Percentiles rank a stretch among this genome's conserved stretches.
These are phyloP conservation scores for Annulohypoxylon nitens DNA, from an alignment of 495 filamentous ascomycete species.

Conservation along the genomic window DNA sequence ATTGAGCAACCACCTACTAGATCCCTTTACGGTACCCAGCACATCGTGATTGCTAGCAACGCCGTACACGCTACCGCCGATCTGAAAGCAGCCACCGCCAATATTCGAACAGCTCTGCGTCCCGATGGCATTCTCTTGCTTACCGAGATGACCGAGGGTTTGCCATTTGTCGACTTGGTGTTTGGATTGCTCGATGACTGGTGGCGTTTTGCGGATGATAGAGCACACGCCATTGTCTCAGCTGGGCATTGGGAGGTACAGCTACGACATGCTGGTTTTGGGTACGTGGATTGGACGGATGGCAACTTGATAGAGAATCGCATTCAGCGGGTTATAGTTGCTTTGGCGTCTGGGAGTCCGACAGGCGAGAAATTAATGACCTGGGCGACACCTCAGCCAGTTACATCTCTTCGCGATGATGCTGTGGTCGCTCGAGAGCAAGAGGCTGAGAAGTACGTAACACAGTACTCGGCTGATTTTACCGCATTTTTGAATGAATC, in stretches of 20 bases:
- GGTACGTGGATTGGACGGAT: slow-evolving; percentile 62
- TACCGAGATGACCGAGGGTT: slow-evolving; percentile 58
- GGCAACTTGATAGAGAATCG: slow-evolving; percentile 56
- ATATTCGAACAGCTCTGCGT: slow-evolving; percentile 54
- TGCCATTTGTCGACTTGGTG: slow-evolving; percentile 60
- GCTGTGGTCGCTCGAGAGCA: background rate
- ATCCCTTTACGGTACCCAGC: slow-evolving; percentile 50
- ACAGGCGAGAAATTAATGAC: background rate
- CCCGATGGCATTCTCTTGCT: slow-evolving; percentile 60
- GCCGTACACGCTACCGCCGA: slow-evolving; percentile 62
- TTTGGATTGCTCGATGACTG: slow-evolving; percentile 66
- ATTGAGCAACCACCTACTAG: slow-evolving; percentile 51
- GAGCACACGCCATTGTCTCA: slow-evolving; percentile 56
- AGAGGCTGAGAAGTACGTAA: background rate
- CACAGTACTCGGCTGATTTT: background rate
- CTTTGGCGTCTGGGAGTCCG: slow-evolving; percentile 52
- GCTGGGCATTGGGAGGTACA: slow-evolving; percentile 54
- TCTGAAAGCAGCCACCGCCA: slow-evolving; percentile 38
- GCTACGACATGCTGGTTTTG: slow-evolving; percentile 58
- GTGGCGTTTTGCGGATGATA: slow-evolving; percentile 65
- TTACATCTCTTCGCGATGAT: background rate
- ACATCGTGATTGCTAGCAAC: slow-evolving; percentile 62
- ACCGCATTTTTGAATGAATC: background rate
- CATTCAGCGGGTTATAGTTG: slow-evolving; percentile 59
- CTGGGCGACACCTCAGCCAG: background rate